Conservation (phyloP, 129 eudicot genomes). For the Centella asiatica region DNA sequence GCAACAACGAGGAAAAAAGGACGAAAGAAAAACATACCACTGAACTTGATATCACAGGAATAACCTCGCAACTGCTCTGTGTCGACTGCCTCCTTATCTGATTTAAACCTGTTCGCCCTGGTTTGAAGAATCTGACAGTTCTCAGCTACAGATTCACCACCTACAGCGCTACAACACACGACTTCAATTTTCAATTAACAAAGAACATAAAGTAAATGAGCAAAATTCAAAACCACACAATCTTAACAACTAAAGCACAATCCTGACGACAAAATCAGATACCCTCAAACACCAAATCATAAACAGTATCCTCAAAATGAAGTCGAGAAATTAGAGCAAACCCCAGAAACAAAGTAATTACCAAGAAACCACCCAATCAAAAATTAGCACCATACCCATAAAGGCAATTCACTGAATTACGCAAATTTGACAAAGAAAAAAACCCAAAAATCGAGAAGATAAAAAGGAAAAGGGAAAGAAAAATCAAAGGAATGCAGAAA, state of each 20-base stretch:
- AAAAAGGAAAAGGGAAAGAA: not conserved
- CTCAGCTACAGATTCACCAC: conserved; percentile 82
- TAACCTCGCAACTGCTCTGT: conserved; percentile 44
- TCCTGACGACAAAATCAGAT: not conserved
- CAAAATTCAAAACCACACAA: not conserved
- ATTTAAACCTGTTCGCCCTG: conserved; percentile 71
- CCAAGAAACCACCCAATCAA: no score
- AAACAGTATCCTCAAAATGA: not conserved
- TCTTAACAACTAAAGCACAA: not conserved
- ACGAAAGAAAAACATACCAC: conserved; percentile 37
- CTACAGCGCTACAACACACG: conserved; percentile 33
- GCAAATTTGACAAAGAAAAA: not conserved
- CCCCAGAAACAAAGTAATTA: no score
- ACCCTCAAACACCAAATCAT: not conserved
- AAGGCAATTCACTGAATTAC: no score
- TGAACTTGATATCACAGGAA: conserved; percentile 83
- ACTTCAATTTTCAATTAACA: conserved; percentile 8
- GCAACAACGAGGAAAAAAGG: not conserved
- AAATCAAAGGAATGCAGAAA: not conserved
- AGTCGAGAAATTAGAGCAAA: not conserved
- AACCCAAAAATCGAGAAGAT: not conserved
- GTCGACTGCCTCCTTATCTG: conserved; percentile 65
- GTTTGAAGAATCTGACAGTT: conserved; percentile 95
- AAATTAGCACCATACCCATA: no score
- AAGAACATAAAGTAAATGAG: conserved; percentile 1